A percentile compares a stretch with the other conserved stretches of the same genome.
phyloP scores from a whole-genome alignment of 2,329 filamentous ascomycete genomes.

The Exophiala bonariae region DNA sequence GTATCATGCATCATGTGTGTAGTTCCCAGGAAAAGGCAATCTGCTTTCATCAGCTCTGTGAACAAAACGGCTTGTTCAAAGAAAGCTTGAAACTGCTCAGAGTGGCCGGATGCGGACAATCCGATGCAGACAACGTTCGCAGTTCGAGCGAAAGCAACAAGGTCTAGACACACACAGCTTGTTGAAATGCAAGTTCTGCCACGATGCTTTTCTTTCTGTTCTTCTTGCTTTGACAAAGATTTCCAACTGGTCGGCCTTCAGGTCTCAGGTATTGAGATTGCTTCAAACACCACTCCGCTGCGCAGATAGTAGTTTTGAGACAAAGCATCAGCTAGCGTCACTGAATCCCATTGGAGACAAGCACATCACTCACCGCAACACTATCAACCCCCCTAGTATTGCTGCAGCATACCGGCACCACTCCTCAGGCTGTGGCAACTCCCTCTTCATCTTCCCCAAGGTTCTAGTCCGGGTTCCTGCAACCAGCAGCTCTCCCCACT shows the following conservation, averaged over 20 bases:
- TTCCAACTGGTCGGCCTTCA: constrained; percentile 5
- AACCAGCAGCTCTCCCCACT: constrained; percentile 4
- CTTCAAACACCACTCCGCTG: constrained; percentile 9
- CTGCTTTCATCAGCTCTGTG: constrained; percentile 18
- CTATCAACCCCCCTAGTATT: constrained; percentile 7
- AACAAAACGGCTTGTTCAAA: constrained; percentile 17
- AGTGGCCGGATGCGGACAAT: constrained; percentile 19
- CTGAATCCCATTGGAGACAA: constrained; percentile 10
- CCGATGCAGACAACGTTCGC: constrained; percentile 12
- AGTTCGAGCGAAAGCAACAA: constrained; percentile 12
- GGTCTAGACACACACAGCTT: constrained; percentile 10
- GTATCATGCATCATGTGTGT: constrained; percentile 1
- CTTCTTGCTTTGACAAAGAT: constrained; percentile 26
- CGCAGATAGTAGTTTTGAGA: constrained; percentile 23
- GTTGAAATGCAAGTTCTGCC: constrained; percentile 22
- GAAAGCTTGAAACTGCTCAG: constrained; percentile 10
- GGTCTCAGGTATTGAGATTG: constrained; percentile 20
- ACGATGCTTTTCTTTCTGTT: constrained; percentile 18
- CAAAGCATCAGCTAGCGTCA: constrained; percentile 21
- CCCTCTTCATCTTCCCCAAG: constrained; percentile 1
- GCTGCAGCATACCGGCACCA: constrained; percentile 19
- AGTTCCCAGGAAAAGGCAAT: background rate
- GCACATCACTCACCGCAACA: constrained; percentile 18
- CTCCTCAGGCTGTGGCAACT: constrained; percentile 2
- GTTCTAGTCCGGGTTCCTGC: constrained; percentile 19